Base-by-base conservation (phyloP, 108 stramenopile genomes). In the Skeletonema potamos region DNA sequence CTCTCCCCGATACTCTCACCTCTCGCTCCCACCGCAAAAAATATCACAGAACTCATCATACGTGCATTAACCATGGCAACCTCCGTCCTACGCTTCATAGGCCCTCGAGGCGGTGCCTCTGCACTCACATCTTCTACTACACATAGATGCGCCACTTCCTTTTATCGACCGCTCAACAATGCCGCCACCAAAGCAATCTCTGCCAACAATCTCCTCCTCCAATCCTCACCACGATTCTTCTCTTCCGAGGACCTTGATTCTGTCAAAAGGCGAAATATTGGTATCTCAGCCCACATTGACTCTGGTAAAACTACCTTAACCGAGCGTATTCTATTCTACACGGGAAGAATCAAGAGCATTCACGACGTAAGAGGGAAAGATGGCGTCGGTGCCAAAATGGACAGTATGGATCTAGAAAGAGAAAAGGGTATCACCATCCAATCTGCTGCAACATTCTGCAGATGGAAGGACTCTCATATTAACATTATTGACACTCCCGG, bases 401-500 rank as follows among this genome's bases (percentile, higher is more conserved):
- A 99, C 83, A 84, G 82, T 63, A 99, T 99, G 99, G 99, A 99
- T 58, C 77, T 99, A 44, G 99, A 99, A 73, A 82, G 97, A 39
- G 96, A 99, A 82, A 98, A 98, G 78, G 98, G 98, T 32, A 99
- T 99, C 67, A 99, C 98, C 34, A 99, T 99, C 84, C 94, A 98
- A 76, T 90, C 88, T 62, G 99, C 99, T 20, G 99, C 99, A n/a
- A 99, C 99, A 22, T 98, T 93, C 84, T 98, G 97, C 78, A 62
- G 74, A 60, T 99, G 98, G 98, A 90, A 91, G 54, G 96, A 97
- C 76, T 65, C 93, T 34, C 92, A 96, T 73, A 87, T 99, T 68
- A 99, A 99, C 82, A 99, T 99, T 73, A 99, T 99, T 72, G 99
- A 99, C 84, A 97, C 99, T 9, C 99, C 99, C 9, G 99, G 97